Percentiles rank a stretch among this genome's conserved stretches.
Conservation (phyloP, 2,329 filamentous ascomycete genomes). For the Fusarium globosum region DNA sequence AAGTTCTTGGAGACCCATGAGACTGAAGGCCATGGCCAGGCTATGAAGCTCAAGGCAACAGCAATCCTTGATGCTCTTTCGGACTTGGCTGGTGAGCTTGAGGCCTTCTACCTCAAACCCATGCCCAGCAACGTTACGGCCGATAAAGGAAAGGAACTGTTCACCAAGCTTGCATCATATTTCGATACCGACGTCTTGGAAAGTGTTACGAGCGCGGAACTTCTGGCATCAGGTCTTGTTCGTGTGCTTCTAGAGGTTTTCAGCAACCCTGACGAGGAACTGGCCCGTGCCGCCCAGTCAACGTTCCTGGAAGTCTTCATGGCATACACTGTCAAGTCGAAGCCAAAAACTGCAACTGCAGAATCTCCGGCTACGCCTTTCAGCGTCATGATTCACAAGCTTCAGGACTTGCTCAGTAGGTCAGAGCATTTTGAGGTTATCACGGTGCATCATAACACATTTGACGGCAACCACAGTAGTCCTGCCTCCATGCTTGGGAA, state of each 20-base stretch:
- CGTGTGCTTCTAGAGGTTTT: constrained; percentile 85
- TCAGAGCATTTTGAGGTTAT: constrained; percentile 98
- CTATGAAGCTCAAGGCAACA: constrained; percentile 81
- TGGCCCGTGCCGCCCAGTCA: constrained; percentile 76
- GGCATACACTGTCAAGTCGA: constrained; percentile 75
- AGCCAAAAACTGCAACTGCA: constrained; percentile 70
- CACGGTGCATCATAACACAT: constrained; percentile 91
- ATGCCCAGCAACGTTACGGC: constrained; percentile 58
- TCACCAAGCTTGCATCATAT: constrained; percentile 80
- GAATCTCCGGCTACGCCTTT: constrained; percentile 85
- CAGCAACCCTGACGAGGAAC: constrained; percentile 72
- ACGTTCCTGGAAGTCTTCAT: constrained; percentile 95
- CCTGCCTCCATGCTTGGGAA: constrained; percentile 97
- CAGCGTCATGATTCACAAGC: constrained; percentile 89
- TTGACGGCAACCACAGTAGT: constrained; percentile 89
- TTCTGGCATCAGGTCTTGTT: constrained; percentile 91
- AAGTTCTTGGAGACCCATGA: constrained; percentile 88
- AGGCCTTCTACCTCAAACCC: constrained; percentile 73
- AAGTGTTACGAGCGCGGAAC: constrained; percentile 94
- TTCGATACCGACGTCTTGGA: constrained; percentile 91
- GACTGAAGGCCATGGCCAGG: constrained; percentile 75
- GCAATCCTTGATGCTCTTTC: constrained; percentile 81
- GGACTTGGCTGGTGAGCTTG: constrained; percentile 76
- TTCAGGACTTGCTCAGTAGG: constrained; percentile 94
- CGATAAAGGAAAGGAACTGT: constrained; percentile 72